A percentile compares a stretch with the other conserved stretches of the same genome.
Evolutionary conservation across 768 basidiomycete species (phyloP).

Genomic region (Candolleomyces eurysporus): DNA sequence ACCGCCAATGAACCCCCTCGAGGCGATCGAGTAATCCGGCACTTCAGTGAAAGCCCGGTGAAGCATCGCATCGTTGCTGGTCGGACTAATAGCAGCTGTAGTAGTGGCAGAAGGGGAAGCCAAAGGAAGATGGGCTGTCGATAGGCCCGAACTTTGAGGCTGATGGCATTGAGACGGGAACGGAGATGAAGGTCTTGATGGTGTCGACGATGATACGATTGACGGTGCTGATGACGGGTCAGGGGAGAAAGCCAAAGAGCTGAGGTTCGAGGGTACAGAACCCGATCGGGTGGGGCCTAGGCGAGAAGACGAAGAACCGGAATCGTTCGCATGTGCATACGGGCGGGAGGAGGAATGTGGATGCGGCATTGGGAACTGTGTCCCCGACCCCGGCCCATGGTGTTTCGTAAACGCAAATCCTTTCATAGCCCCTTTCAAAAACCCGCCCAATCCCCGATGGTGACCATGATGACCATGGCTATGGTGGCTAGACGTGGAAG

Average conservation of each 20-base stretch:
- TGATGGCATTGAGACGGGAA: not conserved
- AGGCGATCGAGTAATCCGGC: constrained; percentile 83
- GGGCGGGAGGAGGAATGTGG: not conserved
- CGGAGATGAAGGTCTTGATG: not conserved
- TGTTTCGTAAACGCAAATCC: constrained; percentile 10
- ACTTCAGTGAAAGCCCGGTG: constrained; percentile 73
- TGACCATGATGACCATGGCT: not conserved
- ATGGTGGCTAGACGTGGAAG: not conserved
- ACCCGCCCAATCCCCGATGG: constrained; percentile 1
- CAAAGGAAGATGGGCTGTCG: not conserved
- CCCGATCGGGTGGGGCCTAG: not conserved
- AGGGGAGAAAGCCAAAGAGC: not conserved
- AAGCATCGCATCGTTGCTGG: constrained; percentile 33
- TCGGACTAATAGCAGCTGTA: constrained; percentile 8
- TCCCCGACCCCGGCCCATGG: not conserved
- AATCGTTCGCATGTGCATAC: not conserved
- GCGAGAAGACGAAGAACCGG: no score
- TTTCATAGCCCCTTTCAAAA: constrained; percentile 10
- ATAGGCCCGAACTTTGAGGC: not conserved
- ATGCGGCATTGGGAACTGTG: not conserved
- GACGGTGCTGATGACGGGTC: not conserved
- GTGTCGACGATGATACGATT: not conserved
- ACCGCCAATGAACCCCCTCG: constrained; percentile 86
- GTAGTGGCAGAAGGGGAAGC: not conserved
- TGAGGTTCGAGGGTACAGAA: not conserved